Conservation (phyloP, 2,329 filamentous ascomycete genomes). For the Colletotrichum liriopes region DNA sequence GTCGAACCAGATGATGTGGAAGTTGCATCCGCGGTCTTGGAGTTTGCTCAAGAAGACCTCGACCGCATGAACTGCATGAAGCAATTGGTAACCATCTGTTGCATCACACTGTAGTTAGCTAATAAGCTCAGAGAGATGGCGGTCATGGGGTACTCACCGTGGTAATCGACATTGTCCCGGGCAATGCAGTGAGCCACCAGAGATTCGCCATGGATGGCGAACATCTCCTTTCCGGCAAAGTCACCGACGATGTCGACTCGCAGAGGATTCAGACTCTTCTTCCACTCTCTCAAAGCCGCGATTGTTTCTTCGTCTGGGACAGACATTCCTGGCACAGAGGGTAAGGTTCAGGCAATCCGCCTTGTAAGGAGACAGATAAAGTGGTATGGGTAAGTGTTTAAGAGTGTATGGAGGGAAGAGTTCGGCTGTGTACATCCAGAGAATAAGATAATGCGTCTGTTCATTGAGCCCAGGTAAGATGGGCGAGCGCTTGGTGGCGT, state of each 20-base stretch:
- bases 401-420: too few species aligned
- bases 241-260: conserved; percentile 80
- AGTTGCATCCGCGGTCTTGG: conserved; percentile 76
- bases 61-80: conserved; percentile 79
- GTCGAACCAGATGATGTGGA: conserved; percentile 80
- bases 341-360: not conserved
- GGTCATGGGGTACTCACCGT: conserved; percentile 48
- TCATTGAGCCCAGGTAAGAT: too few species aligned
- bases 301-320: not conserved
- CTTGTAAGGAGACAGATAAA: too few species aligned
- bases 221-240: conserved; percentile 81
- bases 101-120: not conserved
- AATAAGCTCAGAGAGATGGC: too few species aligned
- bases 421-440: too few species aligned
- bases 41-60: conserved; percentile 77
- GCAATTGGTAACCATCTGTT: conserved; percentile 75
- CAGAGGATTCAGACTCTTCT: conserved; percentile 45
- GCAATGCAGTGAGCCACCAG: conserved; percentile 76
- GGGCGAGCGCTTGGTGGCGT: too few species aligned
- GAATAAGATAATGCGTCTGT: too few species aligned
- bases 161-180: conserved; percentile 76
- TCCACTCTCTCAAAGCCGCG: conserved; percentile 2
- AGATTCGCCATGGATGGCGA: conserved; percentile 81
- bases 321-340: not conserved
- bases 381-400: too few species aligned